Evolutionary conservation across 2,329 filamentous ascomycete genomes (phyloP), one percentile per base, ranked within the genome.

Genomic region (Dothistroma septosporum): DNA sequence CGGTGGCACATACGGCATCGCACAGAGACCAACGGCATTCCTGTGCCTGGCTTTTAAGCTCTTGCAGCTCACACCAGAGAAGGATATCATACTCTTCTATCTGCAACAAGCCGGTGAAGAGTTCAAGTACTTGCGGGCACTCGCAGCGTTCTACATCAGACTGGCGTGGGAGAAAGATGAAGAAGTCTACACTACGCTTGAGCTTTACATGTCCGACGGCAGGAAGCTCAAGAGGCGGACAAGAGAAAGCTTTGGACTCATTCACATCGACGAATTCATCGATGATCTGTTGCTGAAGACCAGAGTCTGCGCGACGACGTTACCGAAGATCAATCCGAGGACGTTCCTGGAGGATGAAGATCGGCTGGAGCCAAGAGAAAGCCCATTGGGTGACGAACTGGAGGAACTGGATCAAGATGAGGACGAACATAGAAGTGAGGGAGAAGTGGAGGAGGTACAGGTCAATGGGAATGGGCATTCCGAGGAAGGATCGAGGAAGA

Each of bases 41-140:
- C 82, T 99, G 28, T 99, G 94, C 72, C 83, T 99, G 2, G 90
- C 90, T 2, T 96, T 99, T 77, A 99, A 97, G 80, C 83, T 99
- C 56, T 83, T 97, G 59, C 92, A 97, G 78, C 83, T 99, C 10
- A 87, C 87, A 28, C 94, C 94, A 1, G 84, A 85, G 62, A 87
- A 90, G 73, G 89, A 87, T 48, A 84, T 97, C 35, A 79, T 99
- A 31, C 76, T 84, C 46, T 90, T 92, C 72, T 97, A 97, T 74
- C 76, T 99, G 32, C 79, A 85, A 59, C 88, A 87, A 69, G 88
- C 88, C 58, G 91, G 87, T 50, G 87, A 89, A 41, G 77, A 83
- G 48, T 87, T 83, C 74, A 87, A 87, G 66, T 99, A 99, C 76
- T 80, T 99, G 57, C 87, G 92, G 60, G 92, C 91, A 0, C 80